phyloP scores from a whole-genome alignment of 495 filamentous ascomycete genomes.

The Hypoxylon fragiforme region DNA sequence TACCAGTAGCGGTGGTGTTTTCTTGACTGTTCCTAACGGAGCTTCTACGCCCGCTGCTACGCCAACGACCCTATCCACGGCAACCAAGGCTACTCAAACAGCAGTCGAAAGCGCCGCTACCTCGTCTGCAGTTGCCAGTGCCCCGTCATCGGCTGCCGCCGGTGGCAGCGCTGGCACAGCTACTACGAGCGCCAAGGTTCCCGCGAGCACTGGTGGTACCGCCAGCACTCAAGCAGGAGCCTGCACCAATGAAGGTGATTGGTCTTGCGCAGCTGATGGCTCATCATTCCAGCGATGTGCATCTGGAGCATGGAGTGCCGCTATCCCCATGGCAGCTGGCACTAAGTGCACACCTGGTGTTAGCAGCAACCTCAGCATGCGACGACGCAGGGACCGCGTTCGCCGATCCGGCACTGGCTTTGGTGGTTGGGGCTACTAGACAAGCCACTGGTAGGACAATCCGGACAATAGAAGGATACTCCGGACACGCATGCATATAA shows the following conservation, averaged over 20 bases:
- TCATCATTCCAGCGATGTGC: constrained; percentile 67
- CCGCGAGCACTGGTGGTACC: constrained; percentile 17
- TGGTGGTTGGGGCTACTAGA: background rate
- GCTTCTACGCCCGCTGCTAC: constrained; percentile 11
- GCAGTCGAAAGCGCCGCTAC: background rate
- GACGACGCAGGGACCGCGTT: constrained; percentile 17
- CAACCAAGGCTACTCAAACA: constrained; percentile 21
- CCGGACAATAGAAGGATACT: too few relatives aligned
- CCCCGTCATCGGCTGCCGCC: constrained; percentile 23
- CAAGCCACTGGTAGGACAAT: too few relatives aligned
- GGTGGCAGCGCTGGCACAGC: constrained; percentile 15
- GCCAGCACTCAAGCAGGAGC: constrained; percentile 35
- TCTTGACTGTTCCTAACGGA: constrained; percentile 32
- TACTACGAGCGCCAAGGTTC: constrained; percentile 24
- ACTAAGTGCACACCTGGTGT: constrained; percentile 61
- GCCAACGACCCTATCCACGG: constrained; percentile 32
- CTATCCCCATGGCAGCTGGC: constrained; percentile 59
- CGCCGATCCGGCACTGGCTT: constrained; percentile 17
- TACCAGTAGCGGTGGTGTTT: constrained; percentile 40
- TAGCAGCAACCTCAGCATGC: constrained; percentile 46
- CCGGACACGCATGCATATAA: constrained; percentile 5
- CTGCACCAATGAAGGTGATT: constrained; percentile 58
- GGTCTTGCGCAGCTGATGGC: constrained; percentile 66
- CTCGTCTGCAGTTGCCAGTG: constrained; percentile 25
- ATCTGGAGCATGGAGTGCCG: constrained; percentile 59